phyloP scores from a whole-genome alignment of 768 basidiomycete species.

The Asterophora parasitica region DNA sequence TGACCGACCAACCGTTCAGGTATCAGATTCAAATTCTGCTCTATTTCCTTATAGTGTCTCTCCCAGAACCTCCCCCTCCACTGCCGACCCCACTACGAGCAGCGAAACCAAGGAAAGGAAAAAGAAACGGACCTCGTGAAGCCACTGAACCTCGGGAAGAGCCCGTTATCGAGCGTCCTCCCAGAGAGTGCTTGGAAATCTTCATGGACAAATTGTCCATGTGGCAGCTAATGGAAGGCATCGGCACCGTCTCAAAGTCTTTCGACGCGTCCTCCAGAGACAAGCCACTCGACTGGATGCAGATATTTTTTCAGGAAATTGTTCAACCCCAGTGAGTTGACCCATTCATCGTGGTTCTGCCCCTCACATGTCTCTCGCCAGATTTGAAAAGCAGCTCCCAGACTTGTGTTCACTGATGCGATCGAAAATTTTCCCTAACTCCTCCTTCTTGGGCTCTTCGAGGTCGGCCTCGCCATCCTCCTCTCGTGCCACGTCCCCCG shows the following conservation, averaged over 20 bases:
- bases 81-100: conserved; percentile 17
- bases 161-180: conserved; percentile 16
- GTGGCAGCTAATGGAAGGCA: conserved; percentile 61
- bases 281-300: conserved; percentile 64
- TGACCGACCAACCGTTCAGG: conserved; percentile 31
- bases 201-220: conserved; percentile 78
- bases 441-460: conserved; percentile 50
- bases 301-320: conserved; percentile 60
- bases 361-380: conserved; percentile 19
- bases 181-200: conserved; percentile 56
- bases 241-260: conserved; percentile 21
- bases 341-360: not conserved
- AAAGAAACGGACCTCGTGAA: conserved; percentile 27
- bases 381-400: conserved; percentile 53
- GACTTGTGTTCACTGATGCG: conserved; percentile 53
- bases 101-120: conserved; percentile 7
- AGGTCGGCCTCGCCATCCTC: conserved; percentile 22
- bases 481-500: conserved; percentile 30
- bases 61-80: conserved; percentile 42
- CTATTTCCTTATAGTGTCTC: conserved; percentile 58
- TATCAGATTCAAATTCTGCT: conserved; percentile 74
- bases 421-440: conserved; percentile 60
- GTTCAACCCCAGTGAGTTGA: conserved; percentile 57
- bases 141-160: conserved; percentile 17
- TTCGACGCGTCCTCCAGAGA: conserved; percentile 18